These are phyloP conservation scores for Vanrija sp. DNA, from an alignment of 1,284 basidiomycete genomes.

Conservation along the genomic window DNA sequence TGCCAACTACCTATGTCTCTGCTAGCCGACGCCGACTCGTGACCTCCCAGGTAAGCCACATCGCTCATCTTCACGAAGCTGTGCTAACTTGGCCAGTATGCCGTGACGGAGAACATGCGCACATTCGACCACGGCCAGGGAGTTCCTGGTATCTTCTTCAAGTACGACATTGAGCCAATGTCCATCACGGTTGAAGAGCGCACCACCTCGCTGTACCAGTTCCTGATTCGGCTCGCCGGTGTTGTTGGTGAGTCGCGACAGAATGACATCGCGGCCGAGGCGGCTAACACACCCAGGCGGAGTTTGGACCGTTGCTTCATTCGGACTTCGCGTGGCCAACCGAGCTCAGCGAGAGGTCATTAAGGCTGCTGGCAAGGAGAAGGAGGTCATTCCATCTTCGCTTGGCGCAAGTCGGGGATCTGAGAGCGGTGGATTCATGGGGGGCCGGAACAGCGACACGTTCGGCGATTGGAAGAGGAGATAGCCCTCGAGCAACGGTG, in stretches of 20 bases:
- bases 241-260: slow-evolving; percentile 39
- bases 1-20: slow-evolving; percentile 88
- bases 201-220: slow-evolving; percentile 72
- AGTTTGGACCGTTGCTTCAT: slow-evolving; percentile 50
- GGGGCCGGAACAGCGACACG: background rate
- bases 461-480: slow-evolving; percentile 21
- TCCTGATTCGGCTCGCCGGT: slow-evolving; percentile 66
- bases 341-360: slow-evolving; percentile 44
- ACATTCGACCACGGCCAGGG: slow-evolving; percentile 70
- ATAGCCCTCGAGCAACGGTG: background rate
- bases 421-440: slow-evolving; percentile 6
- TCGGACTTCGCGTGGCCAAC: slow-evolving; percentile 45
- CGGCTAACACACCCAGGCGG: slow-evolving; percentile 31
- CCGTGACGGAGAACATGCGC: slow-evolving; percentile 87
- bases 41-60: slow-evolving; percentile 58
- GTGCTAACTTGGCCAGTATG: slow-evolving; percentile 61
- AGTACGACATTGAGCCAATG: slow-evolving; percentile 92
- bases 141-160: slow-evolving; percentile 93
- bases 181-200: slow-evolving; percentile 78
- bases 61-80: background rate
- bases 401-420: slow-evolving; percentile 7
- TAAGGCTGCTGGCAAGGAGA: slow-evolving; percentile 32
- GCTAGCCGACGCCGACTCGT: slow-evolving; percentile 56
- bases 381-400: slow-evolving; percentile 34
- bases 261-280: background rate